Conservation (phyloP, 2,329 filamentous ascomycete species). For the Monilinia vaccinii-corymbosi region DNA sequence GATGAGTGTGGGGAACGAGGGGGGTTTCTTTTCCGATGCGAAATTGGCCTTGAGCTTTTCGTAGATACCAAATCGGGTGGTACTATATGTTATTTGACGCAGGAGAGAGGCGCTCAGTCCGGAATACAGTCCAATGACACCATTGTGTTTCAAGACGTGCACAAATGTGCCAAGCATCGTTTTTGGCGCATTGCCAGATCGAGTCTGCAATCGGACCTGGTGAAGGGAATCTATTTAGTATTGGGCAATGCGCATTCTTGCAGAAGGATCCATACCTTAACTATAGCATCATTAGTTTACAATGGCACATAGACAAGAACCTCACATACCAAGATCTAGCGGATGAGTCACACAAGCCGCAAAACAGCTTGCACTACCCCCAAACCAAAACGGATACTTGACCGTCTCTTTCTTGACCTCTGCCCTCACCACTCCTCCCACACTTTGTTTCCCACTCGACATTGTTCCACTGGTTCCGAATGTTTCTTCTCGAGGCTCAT, state of each 20-base stretch:
- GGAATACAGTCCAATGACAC: conserved; percentile 73
- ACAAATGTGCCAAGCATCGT: conserved; percentile 80
- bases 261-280: conserved; percentile 21
- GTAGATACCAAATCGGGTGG: conserved; percentile 92
- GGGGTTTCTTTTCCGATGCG: conserved; percentile 42
- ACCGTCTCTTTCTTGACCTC: conserved; percentile 25
- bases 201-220: conserved; percentile 81
- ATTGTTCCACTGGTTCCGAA: conserved; percentile 12
- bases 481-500: conserved; percentile 21
- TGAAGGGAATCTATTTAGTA: conserved; percentile 1
- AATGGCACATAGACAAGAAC: conserved; percentile 1
- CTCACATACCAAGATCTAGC: conserved; percentile 69
- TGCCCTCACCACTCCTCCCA: conserved; percentile 8
- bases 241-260: background rate
- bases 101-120: conserved; percentile 89
- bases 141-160: conserved; percentile 69
- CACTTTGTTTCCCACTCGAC: conserved; percentile 12
- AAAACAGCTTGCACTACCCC: conserved; percentile 86
- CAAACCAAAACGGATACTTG: conserved; percentile 86
- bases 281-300: conserved; percentile 10
- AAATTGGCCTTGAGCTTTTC: conserved; percentile 77
- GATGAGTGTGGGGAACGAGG: conserved; percentile 68
- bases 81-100: conserved; percentile 92
- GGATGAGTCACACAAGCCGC: conserved; percentile 90
- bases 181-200: conserved; percentile 62